A percentile compares a stretch with the other conserved stretches of the same genome.
These are phyloP conservation scores for Vanrija humicola DNA, from an alignment of 1,284 basidiomycete genomes.

Conservation along the genomic window DNA sequence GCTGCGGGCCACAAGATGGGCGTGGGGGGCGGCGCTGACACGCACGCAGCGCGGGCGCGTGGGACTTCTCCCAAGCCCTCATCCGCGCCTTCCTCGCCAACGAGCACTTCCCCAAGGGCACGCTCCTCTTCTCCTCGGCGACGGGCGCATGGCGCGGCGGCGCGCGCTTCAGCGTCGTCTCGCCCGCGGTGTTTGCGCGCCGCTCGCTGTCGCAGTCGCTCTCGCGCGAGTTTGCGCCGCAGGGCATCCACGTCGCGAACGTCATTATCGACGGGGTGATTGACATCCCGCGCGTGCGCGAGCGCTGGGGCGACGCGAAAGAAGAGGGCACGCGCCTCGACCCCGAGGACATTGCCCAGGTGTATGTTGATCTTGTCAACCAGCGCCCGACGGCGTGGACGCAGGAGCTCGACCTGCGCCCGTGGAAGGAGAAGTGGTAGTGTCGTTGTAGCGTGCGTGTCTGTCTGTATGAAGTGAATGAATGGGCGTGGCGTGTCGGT, in stretches of 20 bases:
- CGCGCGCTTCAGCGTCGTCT: slow-evolving; percentile 33
- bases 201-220: slow-evolving; percentile 40
- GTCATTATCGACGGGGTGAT: slow-evolving; percentile 49
- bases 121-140: slow-evolving; percentile 45
- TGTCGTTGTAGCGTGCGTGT: too few relatives aligned
- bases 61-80: slow-evolving; percentile 35
- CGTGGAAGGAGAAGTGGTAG: too few relatives aligned
- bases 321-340: slow-evolving; percentile 18
- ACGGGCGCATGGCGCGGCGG: slow-evolving; percentile 38
- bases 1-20: too few relatives aligned
- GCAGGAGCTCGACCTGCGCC: slow-evolving; percentile 41
- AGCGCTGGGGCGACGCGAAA: slow-evolving; percentile 22
- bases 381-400: slow-evolving; percentile 45
- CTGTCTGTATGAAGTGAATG: too few relatives aligned
- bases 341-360: slow-evolving; percentile 19
- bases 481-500: too few relatives aligned
- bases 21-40: too few relatives aligned
- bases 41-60: slow-evolving; percentile 27
- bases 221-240: slow-evolving; percentile 48
- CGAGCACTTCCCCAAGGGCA: slow-evolving; percentile 18
- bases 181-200: slow-evolving; percentile 38
- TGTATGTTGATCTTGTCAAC: slow-evolving; percentile 40
- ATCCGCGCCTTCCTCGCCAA: slow-evolving; percentile 32
- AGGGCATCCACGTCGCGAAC: slow-evolving; percentile 50
- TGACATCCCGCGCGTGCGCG: slow-evolving; percentile 27